These are phyloP conservation scores for Phaeosphaeriaceae sp. DNA, from an alignment of 2,329 filamentous ascomycete species.

Conservation along the genomic window DNA sequence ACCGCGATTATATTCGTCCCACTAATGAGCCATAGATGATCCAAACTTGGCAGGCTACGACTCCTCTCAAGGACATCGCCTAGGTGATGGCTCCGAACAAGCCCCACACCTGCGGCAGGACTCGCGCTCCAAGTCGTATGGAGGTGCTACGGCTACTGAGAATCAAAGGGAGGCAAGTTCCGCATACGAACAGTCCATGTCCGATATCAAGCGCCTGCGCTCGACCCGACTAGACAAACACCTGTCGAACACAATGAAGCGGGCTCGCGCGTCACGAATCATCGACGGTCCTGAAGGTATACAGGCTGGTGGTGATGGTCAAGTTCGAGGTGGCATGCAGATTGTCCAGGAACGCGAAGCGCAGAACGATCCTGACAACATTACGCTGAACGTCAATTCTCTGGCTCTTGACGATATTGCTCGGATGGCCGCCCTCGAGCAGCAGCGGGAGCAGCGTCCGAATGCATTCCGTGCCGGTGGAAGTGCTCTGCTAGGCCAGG, in stretches of 20 bases:
- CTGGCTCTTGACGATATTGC: slow-evolving; percentile 96
- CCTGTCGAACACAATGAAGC: slow-evolving; percentile 89
- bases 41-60: slow-evolving; percentile 72
- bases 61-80: slow-evolving; percentile 67
- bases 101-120: slow-evolving; percentile 67
- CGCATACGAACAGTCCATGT: slow-evolving; percentile 93
- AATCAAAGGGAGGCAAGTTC: slow-evolving; percentile 61
- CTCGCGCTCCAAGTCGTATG: slow-evolving; percentile 76
- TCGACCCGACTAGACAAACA: slow-evolving; percentile 95
- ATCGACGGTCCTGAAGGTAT: slow-evolving; percentile 85
- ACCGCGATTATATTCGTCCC: slow-evolving; percentile 37
- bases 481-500: slow-evolving; percentile 70
- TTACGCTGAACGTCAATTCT: slow-evolving; percentile 89
- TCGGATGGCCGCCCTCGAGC: slow-evolving; percentile 92
- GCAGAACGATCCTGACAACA: slow-evolving; percentile 74
- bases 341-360: slow-evolving; percentile 81
- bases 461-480: slow-evolving; percentile 79
- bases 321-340: slow-evolving; percentile 67
- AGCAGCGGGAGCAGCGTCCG: slow-evolving; percentile 87
- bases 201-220: slow-evolving; percentile 88
- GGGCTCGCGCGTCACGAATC: slow-evolving; percentile 87
- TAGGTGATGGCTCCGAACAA: slow-evolving; percentile 56
- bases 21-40: slow-evolving; percentile 64
- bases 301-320: slow-evolving; percentile 72
- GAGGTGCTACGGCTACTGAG: slow-evolving; percentile 65